phyloP scores from a whole-genome alignment of 192 early-diverging fungal genomes.

The Coemansia javaensis region DNA sequence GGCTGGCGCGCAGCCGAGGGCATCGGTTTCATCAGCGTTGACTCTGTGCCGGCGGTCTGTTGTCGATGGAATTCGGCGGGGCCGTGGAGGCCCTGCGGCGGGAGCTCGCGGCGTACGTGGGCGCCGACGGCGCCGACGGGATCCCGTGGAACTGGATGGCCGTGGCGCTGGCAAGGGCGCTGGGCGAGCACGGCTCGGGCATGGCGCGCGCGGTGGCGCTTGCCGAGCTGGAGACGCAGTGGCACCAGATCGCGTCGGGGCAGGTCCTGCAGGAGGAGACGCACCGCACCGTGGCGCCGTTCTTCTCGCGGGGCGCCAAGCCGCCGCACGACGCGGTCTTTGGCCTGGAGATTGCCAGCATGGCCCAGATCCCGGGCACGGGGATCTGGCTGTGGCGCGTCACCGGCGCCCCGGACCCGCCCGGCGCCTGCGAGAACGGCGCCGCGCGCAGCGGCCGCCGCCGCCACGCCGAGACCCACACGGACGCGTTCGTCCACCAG shows the following conservation, averaged over 20 bases:
- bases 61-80: conserved; percentile 24
- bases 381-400: conserved; percentile 37
- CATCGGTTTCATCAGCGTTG: no score
- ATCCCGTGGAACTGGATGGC: conserved; percentile 43
- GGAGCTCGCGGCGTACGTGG: conserved; percentile 17
- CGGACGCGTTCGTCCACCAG: conserved; percentile 38
- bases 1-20: not conserved
- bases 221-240: conserved; percentile 30
- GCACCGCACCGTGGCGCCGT: conserved; percentile 21
- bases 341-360: conserved; percentile 12
- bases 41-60: no score
- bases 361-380: conserved; percentile 13
- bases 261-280: conserved; percentile 14
- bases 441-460: not conserved
- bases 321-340: conserved; percentile 17
- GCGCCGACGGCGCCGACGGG: conserved; percentile 2
- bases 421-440: not conserved
- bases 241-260: conserved; percentile 21
- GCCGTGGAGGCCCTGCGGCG: conserved; percentile 11
- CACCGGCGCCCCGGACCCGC: conserved; percentile 25
- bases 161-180: not conserved
- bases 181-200: conserved; percentile 28
- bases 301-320: conserved; percentile 13
- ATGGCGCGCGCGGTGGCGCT: conserved; percentile 34
- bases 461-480: conserved; percentile 10